Evolutionary conservation across 2,329 filamentous ascomycete genomes (phyloP).

Genomic region (Colletotrichum sidae): DNA sequence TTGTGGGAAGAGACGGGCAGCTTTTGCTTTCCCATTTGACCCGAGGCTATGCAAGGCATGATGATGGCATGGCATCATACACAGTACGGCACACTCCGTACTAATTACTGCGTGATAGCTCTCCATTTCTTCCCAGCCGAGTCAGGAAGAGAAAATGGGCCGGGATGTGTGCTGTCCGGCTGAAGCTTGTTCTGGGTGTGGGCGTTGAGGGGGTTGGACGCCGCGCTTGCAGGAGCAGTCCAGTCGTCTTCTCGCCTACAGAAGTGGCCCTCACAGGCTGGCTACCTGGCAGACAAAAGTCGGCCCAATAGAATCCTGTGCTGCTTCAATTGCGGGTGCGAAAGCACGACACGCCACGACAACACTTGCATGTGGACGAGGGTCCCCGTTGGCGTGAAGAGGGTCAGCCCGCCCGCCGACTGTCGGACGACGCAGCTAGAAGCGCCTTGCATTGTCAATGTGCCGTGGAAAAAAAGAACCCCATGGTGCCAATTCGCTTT

Average conservation of each 20-base stretch:
- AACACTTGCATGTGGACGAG: constrained; percentile 31
- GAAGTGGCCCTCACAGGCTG: background rate
- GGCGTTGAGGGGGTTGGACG: constrained; percentile 4
- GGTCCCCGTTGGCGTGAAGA: constrained; percentile 4
- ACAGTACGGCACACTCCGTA: background rate
- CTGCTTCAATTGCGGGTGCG: background rate
- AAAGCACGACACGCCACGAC: constrained; percentile 6
- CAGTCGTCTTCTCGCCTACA: background rate
- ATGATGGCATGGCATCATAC: constrained; percentile 5
- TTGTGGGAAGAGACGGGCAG: too few species aligned
- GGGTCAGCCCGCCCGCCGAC: constrained; percentile 11
- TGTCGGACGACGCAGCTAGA: constrained; percentile 34
- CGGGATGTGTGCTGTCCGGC: constrained; percentile 30
- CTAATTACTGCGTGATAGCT: background rate
- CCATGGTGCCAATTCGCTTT: background rate
- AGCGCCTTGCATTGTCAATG: constrained; percentile 19
- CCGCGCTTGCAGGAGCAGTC: constrained; percentile 12
- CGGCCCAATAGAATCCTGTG: too few species aligned
- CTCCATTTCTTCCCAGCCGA: constrained; percentile 6
- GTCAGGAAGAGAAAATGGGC: constrained; percentile 21
- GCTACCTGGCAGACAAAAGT: too few species aligned
- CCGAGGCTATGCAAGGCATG: constrained; percentile 27
- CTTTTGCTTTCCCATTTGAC: constrained; percentile 11
- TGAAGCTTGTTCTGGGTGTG: constrained; percentile 28
- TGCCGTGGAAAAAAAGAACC: background rate